Conservation (phyloP, 495 filamentous ascomycete genomes). For the Hyaloscypha variabilis region DNA sequence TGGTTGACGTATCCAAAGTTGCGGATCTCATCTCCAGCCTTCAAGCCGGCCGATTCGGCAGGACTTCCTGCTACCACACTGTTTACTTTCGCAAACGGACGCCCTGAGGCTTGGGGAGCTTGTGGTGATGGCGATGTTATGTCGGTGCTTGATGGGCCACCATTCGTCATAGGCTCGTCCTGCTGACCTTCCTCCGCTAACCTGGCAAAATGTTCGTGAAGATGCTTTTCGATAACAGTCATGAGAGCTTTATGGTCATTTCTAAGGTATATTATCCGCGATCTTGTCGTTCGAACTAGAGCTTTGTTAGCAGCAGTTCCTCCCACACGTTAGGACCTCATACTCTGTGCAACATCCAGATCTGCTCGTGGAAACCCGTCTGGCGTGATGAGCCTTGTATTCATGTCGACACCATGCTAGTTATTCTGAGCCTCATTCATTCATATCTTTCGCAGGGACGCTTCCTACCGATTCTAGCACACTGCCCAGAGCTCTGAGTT, state of each 20-base stretch:
- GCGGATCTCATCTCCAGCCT: conserved; percentile 78
- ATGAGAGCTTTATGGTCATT: conserved; percentile 95
- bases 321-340: neutral
- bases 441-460: conserved; percentile 6
- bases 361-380: conserved; percentile 95
- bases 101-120: conserved; percentile 50
- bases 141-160: conserved; percentile 29
- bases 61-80: conserved; percentile 78
- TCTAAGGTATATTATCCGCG: conserved; percentile 83
- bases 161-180: conserved; percentile 12
- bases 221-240: conserved; percentile 73
- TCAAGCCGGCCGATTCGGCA: conserved; percentile 81
- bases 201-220: conserved; percentile 77
- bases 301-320: conserved; percentile 1
- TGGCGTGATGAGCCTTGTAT: conserved; percentile 80
- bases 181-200: conserved; percentile 22
- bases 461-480: conserved; percentile 82
- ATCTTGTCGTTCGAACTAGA: conserved; percentile 84
- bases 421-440: conserved; percentile 6
- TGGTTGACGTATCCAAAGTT: conserved; percentile 82
- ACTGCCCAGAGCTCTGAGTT: conserved; percentile 78
- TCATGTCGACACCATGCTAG: conserved; percentile 93
- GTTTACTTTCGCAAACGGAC: conserved; percentile 90
- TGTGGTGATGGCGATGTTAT: conserved; percentile 23
- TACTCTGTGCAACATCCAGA: conserved; percentile 95